Evolutionary conservation across 106 monocot species (phyloP).

Genomic region (Phalaenopsis aphrodite): DNA sequence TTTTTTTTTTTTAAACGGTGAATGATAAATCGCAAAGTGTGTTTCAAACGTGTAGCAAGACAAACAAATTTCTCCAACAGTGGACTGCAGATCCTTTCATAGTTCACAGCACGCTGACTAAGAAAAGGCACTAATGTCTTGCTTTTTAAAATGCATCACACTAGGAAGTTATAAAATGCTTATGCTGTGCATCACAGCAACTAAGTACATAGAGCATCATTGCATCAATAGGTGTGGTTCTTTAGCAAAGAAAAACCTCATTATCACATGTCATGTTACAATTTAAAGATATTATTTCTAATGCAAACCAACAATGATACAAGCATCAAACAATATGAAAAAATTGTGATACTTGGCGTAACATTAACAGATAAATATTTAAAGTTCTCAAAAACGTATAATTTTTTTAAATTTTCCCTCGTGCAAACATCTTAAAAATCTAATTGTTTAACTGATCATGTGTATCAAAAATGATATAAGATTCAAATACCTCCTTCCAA

Average conservation of each 20-base stretch:
- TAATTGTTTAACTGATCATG: not conserved
- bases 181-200: no score
- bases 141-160: no score
- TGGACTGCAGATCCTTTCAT: no score
- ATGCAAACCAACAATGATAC: not conserved
- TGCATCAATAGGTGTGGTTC: not conserved
- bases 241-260: not conserved
- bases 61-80: no score
- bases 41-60: no score
- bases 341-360: not conserved
- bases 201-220: not conserved
- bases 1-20: no score
- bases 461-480: not conserved
- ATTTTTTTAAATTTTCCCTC: not conserved
- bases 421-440: not conserved
- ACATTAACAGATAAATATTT: not conserved
- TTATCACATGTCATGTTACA: no score
- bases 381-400: not conserved
- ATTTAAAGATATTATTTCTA: not conserved
- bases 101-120: no score
- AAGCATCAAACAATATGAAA: not conserved
- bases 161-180: no score
- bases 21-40: no score
- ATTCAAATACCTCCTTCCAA: constrained; percentile 73
- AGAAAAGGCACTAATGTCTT: no score